A percentile compares a stretch with the other conserved stretches of the same genome.
Evolutionary conservation across 805 yeast genomes (phyloP).

Genomic region (Torulaspora franciscae): DNA sequence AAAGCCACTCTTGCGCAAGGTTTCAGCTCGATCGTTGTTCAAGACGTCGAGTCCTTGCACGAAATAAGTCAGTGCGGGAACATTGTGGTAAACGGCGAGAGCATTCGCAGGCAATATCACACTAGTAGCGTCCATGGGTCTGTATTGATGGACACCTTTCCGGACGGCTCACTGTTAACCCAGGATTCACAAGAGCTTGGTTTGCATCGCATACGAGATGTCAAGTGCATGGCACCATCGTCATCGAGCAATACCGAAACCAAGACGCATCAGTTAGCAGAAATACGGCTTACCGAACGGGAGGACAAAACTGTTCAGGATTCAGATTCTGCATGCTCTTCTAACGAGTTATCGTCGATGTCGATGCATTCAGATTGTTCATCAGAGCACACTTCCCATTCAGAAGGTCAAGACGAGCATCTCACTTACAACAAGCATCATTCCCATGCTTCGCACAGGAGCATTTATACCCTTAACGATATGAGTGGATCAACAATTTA

Average conservation of each 20-base stretch:
- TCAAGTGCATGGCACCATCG: slow-evolving; percentile 13
- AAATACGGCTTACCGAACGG: neutral
- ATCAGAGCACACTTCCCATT: slow-evolving; percentile 12
- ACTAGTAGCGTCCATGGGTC: slow-evolving; percentile 10
- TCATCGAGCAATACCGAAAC: neutral
- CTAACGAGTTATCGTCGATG: slow-evolving; percentile 10
- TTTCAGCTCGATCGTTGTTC: slow-evolving; percentile 16
- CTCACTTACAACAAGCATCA: slow-evolving; percentile 5
- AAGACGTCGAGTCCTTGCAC: slow-evolving; percentile 7
- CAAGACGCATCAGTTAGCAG: neutral
- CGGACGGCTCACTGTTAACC: slow-evolving; percentile 19
- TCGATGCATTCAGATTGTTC: slow-evolving; percentile 12
- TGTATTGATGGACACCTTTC: slow-evolving; percentile 13
- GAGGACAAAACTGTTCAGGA: slow-evolving; percentile 3
- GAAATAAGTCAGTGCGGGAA: slow-evolving; percentile 29
- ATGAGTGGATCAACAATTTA: slow-evolving; percentile 23
- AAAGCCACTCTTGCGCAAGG: slow-evolving; percentile 23
- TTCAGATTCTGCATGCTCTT: slow-evolving; percentile 10
- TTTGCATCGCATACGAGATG: slow-evolving; percentile 23
- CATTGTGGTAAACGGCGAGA: slow-evolving; percentile 18
- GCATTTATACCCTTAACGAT: slow-evolving; percentile 19
- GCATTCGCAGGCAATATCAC: slow-evolving; percentile 2
- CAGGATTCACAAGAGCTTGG: slow-evolving; percentile 26
- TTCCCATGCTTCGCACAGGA: neutral
- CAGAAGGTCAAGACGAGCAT: slow-evolving; percentile 6